Evolutionary conservation across 257 asterid species (phyloP).

Genomic region (Sherardia arvensis): DNA sequence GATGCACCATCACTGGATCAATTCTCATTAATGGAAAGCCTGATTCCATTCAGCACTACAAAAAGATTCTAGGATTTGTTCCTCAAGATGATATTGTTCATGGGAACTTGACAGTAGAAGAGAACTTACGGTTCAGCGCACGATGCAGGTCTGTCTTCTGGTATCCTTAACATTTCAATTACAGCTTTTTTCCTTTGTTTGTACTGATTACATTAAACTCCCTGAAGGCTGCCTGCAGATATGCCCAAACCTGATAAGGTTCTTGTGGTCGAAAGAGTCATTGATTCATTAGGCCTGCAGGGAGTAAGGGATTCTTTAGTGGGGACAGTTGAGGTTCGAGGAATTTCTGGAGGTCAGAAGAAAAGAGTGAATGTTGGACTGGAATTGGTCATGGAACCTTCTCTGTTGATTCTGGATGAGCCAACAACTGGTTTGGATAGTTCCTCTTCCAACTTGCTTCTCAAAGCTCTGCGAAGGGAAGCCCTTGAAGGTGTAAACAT

Average conservation of each 20-base stretch:
- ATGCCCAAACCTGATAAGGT: constrained; percentile 88
- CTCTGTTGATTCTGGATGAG: constrained; percentile 84
- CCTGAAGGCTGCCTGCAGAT: constrained; percentile 64
- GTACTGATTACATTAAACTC: constrained; percentile 26
- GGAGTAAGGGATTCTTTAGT: constrained; percentile 82
- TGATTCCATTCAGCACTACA: constrained; percentile 70
- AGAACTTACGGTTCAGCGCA: constrained; percentile 88
- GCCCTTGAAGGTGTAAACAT: constrained; percentile 95
- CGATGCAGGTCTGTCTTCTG: constrained; percentile 66
- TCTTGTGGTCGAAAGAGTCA: constrained; percentile 90
- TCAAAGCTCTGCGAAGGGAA: constrained; percentile 90
- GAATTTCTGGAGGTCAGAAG: constrained; percentile 96
- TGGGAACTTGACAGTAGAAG: constrained; percentile 91
- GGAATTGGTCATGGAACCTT: constrained; percentile 98
- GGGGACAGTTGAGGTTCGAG: constrained; percentile 87
- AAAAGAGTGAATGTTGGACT: constrained; percentile 94
- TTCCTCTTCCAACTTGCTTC: constrained; percentile 84
- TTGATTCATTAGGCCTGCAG: constrained; percentile 89
- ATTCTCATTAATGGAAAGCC: constrained; percentile 75
- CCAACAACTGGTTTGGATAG: constrained; percentile 97
- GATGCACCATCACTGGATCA: constrained; percentile 61
- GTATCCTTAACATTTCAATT: neutral
- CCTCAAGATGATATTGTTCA: constrained; percentile 98
- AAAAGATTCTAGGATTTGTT: constrained; percentile 77
- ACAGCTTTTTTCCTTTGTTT: neutral